A percentile compares a stretch with the other conserved stretches of the same genome.
phyloP scores from a whole-genome alignment of 352 stramenopile species.

The Phytophthora cryptogea region DNA sequence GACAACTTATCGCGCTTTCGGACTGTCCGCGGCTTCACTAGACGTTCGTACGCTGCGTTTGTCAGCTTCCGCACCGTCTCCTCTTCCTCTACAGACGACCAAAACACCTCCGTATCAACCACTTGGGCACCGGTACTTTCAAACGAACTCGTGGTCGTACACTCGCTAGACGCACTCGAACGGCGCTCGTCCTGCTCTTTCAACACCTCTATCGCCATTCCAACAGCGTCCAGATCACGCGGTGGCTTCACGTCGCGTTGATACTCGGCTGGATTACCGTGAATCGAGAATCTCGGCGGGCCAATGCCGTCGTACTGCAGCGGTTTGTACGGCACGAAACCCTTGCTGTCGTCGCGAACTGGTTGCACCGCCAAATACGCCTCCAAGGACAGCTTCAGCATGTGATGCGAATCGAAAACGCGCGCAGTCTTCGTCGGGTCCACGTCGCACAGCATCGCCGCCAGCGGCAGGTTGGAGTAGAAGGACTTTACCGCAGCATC shows the following conservation, averaged over 20 bases:
- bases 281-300: slow-evolving; percentile 30
- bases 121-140: background rate
- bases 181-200: slow-evolving; percentile 12
- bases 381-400: slow-evolving; percentile 40
- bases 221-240: slow-evolving; percentile 17
- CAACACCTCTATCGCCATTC: slow-evolving; percentile 18
- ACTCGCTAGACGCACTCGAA: slow-evolving; percentile 6
- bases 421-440: slow-evolving; percentile 35
- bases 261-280: slow-evolving; percentile 18
- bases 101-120: slow-evolving; percentile 18
- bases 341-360: slow-evolving; percentile 27
- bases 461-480: slow-evolving; percentile 59
- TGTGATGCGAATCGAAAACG: slow-evolving; percentile 39
- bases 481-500: slow-evolving; percentile 71
- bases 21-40: slow-evolving; percentile 16
- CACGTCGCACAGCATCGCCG: slow-evolving; percentile 80
- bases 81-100: slow-evolving; percentile 25
- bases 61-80: slow-evolving; percentile 18
- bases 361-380: slow-evolving; percentile 34
- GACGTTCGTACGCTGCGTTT: slow-evolving; percentile 27
- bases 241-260: slow-evolving; percentile 14
- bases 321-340: slow-evolving; percentile 39
- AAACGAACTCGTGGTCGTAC: slow-evolving; percentile 2
- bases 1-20: slow-evolving; percentile 25
- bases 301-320: slow-evolving; percentile 28